Evolutionary conservation across 768 basidiomycete species (phyloP), one percentile per base, ranked within the genome.

Genomic region (Hericium erinaceus): DNA sequence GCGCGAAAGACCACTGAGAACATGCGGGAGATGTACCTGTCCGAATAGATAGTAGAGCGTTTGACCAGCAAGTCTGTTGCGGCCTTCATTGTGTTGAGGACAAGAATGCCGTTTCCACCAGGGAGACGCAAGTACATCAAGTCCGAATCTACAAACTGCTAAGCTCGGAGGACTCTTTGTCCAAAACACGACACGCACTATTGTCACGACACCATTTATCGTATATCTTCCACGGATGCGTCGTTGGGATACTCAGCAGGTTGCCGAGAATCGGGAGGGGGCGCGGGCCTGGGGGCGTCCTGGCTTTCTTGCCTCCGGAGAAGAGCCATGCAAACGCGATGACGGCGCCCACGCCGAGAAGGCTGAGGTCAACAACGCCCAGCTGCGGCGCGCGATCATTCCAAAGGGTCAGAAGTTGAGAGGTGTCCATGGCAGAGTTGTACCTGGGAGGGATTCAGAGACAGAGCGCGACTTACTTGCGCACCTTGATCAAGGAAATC

Each of bases 31-130:
- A 8, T 15, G 41, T 18, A 44, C 41, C 41, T 15, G 8, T 44
- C 41, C 8, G 52, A 54, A 44, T 58, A 58, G 10, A 51, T 26
- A 12, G 53, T 54, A 4, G 53, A 54, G 2, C 58, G 58, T 18
- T 54, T 58, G 16, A 54, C 58, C 6, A 58, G 44, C 10, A 58
- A 28, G 11, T 58, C 58, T n/a, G 54, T 54, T n/a, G 54, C 58
- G 2, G 54, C 56, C 38, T 52, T 51, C 37, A 20, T 60, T 56
- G 74, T 75, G 65, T 76, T 81, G 33, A 84, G 66, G 22, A 24
- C 12, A 52, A 8, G 16, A 15, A 44, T 44, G 13, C 15, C 41
- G 41, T 15, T 15, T 18, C 41, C 18, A 15, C 41, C 18, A 5
- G 41, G 41, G 41, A 44, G 41, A 15, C 41, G 15, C 15, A 44